A percentile compares a stretch with the other conserved stretches of the same genome.
phyloP scores from a whole-genome alignment of 2,329 filamentous ascomycete genomes.

The Penicillium griseofulvum region DNA sequence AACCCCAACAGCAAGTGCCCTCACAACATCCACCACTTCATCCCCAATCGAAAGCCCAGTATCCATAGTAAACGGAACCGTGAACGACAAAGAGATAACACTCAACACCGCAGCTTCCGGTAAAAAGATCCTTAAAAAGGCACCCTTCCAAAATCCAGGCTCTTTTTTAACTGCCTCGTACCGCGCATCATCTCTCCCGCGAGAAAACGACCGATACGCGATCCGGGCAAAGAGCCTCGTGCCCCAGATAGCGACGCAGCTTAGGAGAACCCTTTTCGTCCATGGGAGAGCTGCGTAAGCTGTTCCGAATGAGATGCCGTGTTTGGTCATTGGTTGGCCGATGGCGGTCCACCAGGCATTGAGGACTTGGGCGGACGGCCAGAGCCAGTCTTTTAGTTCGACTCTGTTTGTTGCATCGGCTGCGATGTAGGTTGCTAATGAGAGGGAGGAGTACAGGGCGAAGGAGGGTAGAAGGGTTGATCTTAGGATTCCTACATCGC shows the following conservation, averaged over 20 bases:
- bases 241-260: slow-evolving; percentile 59
- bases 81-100: slow-evolving; percentile 57
- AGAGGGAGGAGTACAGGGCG: slow-evolving; percentile 53
- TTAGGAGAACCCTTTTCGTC: slow-evolving; percentile 56
- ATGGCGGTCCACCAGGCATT: slow-evolving; percentile 63
- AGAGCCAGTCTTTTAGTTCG: slow-evolving; percentile 61
- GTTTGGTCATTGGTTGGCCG: slow-evolving; percentile 50
- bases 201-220: slow-evolving; percentile 47
- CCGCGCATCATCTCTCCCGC: slow-evolving; percentile 56
- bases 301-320: slow-evolving; percentile 46
- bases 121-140: slow-evolving; percentile 54
- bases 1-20: slow-evolving; percentile 52
- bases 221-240: slow-evolving; percentile 56
- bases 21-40: slow-evolving; percentile 22
- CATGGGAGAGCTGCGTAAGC: slow-evolving; percentile 52
- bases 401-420: slow-evolving; percentile 54
- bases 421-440: slow-evolving; percentile 52
- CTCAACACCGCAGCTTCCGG: slow-evolving; percentile 59
- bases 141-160: slow-evolving; percentile 58
- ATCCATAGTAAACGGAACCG: slow-evolving; percentile 50
- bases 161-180: slow-evolving; percentile 54
- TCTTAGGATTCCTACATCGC: slow-evolving; percentile 52
- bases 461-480: slow-evolving; percentile 56
- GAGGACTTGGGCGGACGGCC: slow-evolving; percentile 54
- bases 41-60: slow-evolving; percentile 34